Evolutionary conservation across 768 basidiomycete species (phyloP), one percentile per base, ranked within the genome.

Genomic region (Macrolepiota albuminosa): DNA sequence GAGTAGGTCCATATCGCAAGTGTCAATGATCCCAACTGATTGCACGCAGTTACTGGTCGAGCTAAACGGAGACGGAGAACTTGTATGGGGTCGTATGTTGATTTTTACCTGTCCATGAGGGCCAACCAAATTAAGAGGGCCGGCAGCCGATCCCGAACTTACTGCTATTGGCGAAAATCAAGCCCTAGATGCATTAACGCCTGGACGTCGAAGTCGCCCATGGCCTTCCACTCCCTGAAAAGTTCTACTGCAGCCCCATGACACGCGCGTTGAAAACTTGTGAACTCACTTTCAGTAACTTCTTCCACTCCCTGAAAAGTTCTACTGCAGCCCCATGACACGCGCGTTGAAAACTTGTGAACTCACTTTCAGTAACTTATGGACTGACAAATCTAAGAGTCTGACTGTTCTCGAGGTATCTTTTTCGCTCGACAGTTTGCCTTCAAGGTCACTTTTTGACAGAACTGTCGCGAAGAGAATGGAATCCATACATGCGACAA

Each of bases 401-500:
- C 58, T 80, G 0, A 67, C 78, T 5, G 74, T 90, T 26, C 62
- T 87, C 13, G 89, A 90, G 80, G 89, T 86, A 52, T 8, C 14
- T 42, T 21, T 42, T 42, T 51, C 36, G 4, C 10, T 36, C 6
- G 39, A 26, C 3, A 21, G 7, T 36, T 13, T 26, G 10, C 26
- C 48, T 13, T 11, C 14, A 5, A 4, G 3, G 13, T 57, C 36
- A 39, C 29, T 29, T 51, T 51, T 31, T 5, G 24, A 8, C 57
- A 92, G 90, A 79, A 87, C 58, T 81, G 84, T 50, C 82, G 89
- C 26, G 90, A 92, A 69, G 80, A 79, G 61, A 82, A 83, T 61
- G 84, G 88, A 0, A 78, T 82, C 1, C 87, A 91, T 60, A 89
- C 88, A 0, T 90, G 88, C 64, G 90, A 92, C 68, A 81, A 81